These are phyloP conservation scores for Musa beccarii DNA, from an alignment of 176 grass and related monocot genomes.

Conservation along the genomic window DNA sequence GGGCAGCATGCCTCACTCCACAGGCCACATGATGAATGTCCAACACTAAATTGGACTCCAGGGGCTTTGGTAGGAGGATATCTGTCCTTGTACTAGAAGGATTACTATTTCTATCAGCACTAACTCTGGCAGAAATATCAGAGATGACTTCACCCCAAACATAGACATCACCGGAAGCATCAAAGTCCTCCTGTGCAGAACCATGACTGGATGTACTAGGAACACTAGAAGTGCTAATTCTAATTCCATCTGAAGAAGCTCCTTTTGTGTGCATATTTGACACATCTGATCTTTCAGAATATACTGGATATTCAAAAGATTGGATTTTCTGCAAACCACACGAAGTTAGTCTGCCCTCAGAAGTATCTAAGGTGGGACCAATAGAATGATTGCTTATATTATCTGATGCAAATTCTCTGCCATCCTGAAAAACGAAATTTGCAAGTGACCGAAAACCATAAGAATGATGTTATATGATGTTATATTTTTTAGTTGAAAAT, in stretches of 20 bases:
- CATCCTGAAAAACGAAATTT: neutral
- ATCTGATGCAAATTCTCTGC: neutral
- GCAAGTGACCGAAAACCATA: neutral
- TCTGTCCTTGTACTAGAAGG: conserved; percentile 40
- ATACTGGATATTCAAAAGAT: conserved; percentile 50
- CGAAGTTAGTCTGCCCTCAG: conserved; percentile 67
- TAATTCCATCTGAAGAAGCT: conserved; percentile 57
- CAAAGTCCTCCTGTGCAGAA: conserved; percentile 77
- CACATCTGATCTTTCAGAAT: conserved; percentile 60
- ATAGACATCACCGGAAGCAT: conserved; percentile 87
- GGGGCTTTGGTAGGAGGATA: conserved; percentile 73
- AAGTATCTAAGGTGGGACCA: conserved; percentile 12
- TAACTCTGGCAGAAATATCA: conserved; percentile 26
- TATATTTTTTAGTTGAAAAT: too few relatives aligned
- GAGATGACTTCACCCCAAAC: conserved; percentile 88
- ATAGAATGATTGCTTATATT: conserved; percentile 2
- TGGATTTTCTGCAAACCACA: conserved; percentile 48
- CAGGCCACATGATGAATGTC: conserved; percentile 74
- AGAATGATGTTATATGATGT: too few relatives aligned
- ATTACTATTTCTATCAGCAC: conserved; percentile 22
- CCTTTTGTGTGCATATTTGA: conserved; percentile 93
- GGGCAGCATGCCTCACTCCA: conserved; percentile 78
- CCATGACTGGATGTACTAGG: conserved; percentile 98
- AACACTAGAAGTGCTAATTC: conserved; percentile 83
- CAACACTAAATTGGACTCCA: conserved; percentile 95